phyloP scores from a whole-genome alignment of 139 green algal genomes.

The Chlorella sp. region DNA sequence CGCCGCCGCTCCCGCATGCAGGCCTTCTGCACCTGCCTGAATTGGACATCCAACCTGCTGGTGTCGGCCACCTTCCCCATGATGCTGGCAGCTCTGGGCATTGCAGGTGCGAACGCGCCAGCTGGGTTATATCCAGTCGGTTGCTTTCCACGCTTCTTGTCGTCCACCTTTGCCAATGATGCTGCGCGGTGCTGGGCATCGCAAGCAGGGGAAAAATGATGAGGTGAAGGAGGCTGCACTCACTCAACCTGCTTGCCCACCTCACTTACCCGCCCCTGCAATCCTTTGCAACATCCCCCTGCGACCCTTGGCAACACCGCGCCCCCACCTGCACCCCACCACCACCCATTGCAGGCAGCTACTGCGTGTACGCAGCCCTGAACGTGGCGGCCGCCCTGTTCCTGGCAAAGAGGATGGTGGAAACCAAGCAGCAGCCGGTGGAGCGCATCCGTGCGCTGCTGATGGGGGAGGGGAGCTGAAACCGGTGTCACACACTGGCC shows the following conservation, averaged over 20 bases:
- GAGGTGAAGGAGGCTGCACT: no score
- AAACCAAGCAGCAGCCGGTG: slow-evolving; percentile 59
- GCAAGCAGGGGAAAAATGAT: no score
- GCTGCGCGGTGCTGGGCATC: no score
- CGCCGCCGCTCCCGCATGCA: not conserved
- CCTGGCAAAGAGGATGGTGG: slow-evolving; percentile 51
- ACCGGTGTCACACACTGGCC: no score
- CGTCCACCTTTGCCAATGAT: not conserved
- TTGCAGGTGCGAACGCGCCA: slow-evolving; percentile 23
- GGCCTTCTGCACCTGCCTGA: slow-evolving; percentile 58
- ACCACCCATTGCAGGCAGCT: slow-evolving; percentile 35
- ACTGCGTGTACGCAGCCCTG: slow-evolving; percentile 59
- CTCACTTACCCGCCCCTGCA: no score
- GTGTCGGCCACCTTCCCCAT: slow-evolving; percentile 56
- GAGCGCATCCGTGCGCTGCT: not conserved
- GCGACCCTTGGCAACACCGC: no score
- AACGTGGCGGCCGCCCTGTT: slow-evolving; percentile 54
- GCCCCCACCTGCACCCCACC: no score
- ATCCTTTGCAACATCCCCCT: no score
- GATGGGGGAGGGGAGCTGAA: not conserved
- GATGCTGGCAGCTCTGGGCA: slow-evolving; percentile 55
- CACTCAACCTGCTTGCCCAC: no score
- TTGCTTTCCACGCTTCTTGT: no score
- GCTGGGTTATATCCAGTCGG: no score
- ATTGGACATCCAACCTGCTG: slow-evolving; percentile 60